A percentile compares a stretch with the other conserved stretches of the same genome.
These are phyloP conservation scores for Schizothecium vesticola DNA, from an alignment of 495 filamentous ascomycete species.

Conservation along the genomic window DNA sequence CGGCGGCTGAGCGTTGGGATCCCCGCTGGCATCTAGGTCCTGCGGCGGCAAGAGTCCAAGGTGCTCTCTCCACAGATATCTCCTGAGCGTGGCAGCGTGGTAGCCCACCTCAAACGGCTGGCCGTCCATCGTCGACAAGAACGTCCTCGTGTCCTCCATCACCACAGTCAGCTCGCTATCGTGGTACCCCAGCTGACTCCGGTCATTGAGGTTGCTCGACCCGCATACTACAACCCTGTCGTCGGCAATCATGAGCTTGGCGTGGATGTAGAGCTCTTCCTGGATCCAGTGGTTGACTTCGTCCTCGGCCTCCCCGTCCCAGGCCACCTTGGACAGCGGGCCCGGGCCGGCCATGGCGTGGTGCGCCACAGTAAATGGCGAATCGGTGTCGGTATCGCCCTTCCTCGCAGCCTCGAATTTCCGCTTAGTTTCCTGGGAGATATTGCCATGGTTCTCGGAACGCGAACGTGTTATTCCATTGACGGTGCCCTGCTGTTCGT, in stretches of 20 bases:
- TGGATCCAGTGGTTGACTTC: conserved; percentile 87
- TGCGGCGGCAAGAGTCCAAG: conserved; percentile 77
- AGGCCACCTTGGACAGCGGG: conserved; percentile 62
- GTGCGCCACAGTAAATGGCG: conserved; percentile 67
- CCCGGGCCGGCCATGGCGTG: conserved; percentile 70
- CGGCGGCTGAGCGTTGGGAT: conserved; percentile 79
- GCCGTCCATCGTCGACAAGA: conserved; percentile 75
- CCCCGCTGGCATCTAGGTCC: conserved; percentile 59
- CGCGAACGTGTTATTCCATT: conserved; percentile 19
- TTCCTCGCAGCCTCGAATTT: conserved; percentile 58
- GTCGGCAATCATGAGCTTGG: conserved; percentile 81
- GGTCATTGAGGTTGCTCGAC: conserved; percentile 87
- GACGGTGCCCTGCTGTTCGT: conserved; percentile 37
- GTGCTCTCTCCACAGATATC: conserved; percentile 89
- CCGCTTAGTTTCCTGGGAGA: conserved; percentile 45
- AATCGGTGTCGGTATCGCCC: conserved; percentile 38
- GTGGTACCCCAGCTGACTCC: conserved; percentile 83
- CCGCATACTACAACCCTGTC: conserved; percentile 80
- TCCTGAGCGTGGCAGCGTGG: conserved; percentile 73
- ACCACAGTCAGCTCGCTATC: conserved; percentile 92
- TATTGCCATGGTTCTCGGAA: neutral
- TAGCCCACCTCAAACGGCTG: conserved; percentile 65
- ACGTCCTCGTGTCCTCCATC: conserved; percentile 75
- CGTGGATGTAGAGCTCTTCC: conserved; percentile 92
- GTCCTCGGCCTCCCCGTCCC: conserved; percentile 60